Base-by-base conservation (phyloP, 345 rosid genomes). In the Abelmoschus esculentus region DNA sequence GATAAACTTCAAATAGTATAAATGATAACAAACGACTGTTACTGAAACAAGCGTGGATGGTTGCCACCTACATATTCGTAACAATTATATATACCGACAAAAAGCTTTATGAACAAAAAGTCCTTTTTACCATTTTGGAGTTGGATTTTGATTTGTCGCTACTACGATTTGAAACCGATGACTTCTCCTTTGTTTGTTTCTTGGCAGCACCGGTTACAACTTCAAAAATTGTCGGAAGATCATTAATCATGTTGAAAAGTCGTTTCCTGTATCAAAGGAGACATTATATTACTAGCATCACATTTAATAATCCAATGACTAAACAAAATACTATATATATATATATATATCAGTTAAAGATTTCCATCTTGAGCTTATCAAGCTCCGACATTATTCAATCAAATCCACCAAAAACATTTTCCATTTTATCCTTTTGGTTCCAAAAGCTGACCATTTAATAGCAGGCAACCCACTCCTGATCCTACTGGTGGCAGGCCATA, bases 181-280 rank as follows among this genome's bases (percentile, higher is more conserved):
- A 80, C 72, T 83, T 88, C 75, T 85, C 89, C 76, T 80, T 82
- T 14, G 59, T 72, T 74, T 81, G 83, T 71, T 82, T 85, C 85
- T 82, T 85, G 7, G 75, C 80, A 34, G 73, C 50, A 46, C 90
- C 87, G 64, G 80, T 84, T 62, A 88, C 93, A 76, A 85, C 79
- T 77, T 88, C 93, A 62, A 80, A 86, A 73, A 88, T 72, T 12
- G 93, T 84, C 19, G 87, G 90, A 49, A 85, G 85, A 3, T 88
- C 93, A 60, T 86, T 85, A 52, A 88, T 82, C 93, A 88, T 86
- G 47, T 82, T 85, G 74, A 85, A 85, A 61, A 86, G 89, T 31
- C 81, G 76, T 68, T 85, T 83, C 86, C 93, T 88, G 85, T 78
- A 78, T 29, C 72, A 71, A 57, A 66, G 60, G 50, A 54, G 17